These are phyloP conservation scores for Trametes villosa DNA, from an alignment of 768 basidiomycete genomes.

Conservation along the genomic window DNA sequence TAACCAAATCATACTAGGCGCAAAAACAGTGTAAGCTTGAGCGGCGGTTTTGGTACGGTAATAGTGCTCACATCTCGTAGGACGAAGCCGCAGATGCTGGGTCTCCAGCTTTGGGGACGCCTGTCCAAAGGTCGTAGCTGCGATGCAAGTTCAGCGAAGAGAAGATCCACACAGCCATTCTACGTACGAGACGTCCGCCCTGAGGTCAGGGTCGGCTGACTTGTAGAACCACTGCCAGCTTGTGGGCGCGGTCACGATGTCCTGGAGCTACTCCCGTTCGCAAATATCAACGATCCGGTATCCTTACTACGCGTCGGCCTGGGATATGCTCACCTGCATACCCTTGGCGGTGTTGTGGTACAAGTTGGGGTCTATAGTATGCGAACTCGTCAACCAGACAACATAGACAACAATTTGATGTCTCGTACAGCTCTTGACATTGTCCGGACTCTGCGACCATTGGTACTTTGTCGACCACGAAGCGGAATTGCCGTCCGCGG, in stretches of 20 bases:
- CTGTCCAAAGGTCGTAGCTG: slow-evolving; percentile 62
- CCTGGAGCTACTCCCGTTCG: slow-evolving; percentile 44
- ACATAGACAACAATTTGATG: no score
- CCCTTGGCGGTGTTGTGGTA: slow-evolving; percentile 51
- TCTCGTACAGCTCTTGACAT: slow-evolving; percentile 52
- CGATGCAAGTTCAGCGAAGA: no score
- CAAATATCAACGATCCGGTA: background rate
- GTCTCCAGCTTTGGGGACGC: slow-evolving; percentile 44
- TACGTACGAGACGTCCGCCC: slow-evolving; percentile 58
- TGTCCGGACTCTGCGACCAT: slow-evolving; percentile 54
- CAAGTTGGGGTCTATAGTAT: slow-evolving; percentile 47
- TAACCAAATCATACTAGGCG: slow-evolving; percentile 56
- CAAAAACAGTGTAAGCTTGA: background rate
- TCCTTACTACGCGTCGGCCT: background rate
- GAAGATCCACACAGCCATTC: no score
- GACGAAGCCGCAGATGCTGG: slow-evolving; percentile 52
- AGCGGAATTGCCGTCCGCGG: slow-evolving; percentile 43
- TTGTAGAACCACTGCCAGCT: slow-evolving; percentile 56
- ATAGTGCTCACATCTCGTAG: slow-evolving; percentile 46
- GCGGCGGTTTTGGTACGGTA: no score
- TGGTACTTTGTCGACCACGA: slow-evolving; percentile 58
- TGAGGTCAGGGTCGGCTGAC: slow-evolving; percentile 46
- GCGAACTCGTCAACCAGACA: slow-evolving; percentile 51
- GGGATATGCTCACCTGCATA: slow-evolving; percentile 41
- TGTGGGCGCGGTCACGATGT: slow-evolving; percentile 50